Base-by-base conservation (phyloP, 805 yeast species). In the Metschnikowia picachoensis region DNA sequence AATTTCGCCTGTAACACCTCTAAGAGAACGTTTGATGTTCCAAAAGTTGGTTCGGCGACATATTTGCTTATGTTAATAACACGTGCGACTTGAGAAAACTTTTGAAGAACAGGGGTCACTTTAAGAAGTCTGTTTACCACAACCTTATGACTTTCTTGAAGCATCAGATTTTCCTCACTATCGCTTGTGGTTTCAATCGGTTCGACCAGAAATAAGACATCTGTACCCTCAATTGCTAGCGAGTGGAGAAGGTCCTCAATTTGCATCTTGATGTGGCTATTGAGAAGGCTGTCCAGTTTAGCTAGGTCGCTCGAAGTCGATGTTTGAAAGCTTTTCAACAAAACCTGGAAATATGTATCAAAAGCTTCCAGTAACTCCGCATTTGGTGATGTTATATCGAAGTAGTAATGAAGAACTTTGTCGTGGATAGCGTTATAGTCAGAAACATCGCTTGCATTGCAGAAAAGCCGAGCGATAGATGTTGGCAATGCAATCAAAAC, bases 401-500 rank as follows among this genome's bases (percentile, higher is more conserved):
- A 35, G 44, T 47, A 66, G 44, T 53, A 63, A 16, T 55, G 60
- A 14, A 66, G 43, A 2, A 70, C 49, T 7, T 52, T 55, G 15
- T 47, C 51, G 15, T 55, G 62, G 4, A 68, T 60, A 6, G 55
- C 51, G 37, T 68, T 56, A 50, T 65, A 69, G 5, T 58, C 63
- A 8, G 55, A 53, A 17, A 59, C 35, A 35, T 59, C 64, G 37
- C 60, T 55, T 36, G 60, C 53, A 29, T 52, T 59, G 30, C 56
- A 55, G 47, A 61, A 69, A 6, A 60, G 47, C 12, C 60, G 57
- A 27, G 60, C 67, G 45, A 49, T 55, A 46, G 37, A 48, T 29
- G 30, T 44, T 29, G 44, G 56, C 44, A 33, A 47, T 36, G 43
- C 50, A 41, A 38, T 43, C 15, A 64, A 49, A 13, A 66, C 52